phyloP scores from a whole-genome alignment of 306 rosid species.

The Prosopis cineraria region DNA sequence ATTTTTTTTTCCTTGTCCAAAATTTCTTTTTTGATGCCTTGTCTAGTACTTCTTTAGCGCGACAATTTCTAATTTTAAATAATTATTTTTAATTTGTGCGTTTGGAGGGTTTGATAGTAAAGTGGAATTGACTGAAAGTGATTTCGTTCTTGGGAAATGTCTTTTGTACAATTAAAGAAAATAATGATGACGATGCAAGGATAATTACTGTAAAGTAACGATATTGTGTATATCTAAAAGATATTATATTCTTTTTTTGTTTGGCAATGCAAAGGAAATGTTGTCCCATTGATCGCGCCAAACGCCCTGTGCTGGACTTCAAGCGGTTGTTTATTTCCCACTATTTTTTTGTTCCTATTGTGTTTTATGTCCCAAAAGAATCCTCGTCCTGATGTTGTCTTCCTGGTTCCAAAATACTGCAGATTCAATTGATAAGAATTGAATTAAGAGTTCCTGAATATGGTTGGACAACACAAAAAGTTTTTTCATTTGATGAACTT shows the following conservation, averaged over 20 bases:
- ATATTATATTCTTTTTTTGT: background rate
- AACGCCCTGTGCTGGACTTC: background rate
- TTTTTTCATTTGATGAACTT: conserved; percentile 98
- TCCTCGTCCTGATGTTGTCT: conserved; percentile 5
- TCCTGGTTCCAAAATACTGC: conserved; percentile 25
- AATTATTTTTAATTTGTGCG: background rate
- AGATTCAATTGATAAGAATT: conserved; percentile 91
- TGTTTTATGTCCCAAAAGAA: background rate
- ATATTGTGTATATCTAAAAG: background rate
- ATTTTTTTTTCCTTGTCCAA: background rate
- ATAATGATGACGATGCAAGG: background rate
- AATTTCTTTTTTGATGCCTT: background rate
- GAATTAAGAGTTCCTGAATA: conserved; percentile 93
- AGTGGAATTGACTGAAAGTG: background rate
- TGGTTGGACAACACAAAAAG: conserved; percentile 97
- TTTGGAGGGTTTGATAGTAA: background rate
- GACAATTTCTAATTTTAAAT: background rate
- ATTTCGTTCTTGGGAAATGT: background rate
- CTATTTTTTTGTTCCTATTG: background rate
- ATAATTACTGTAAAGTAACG: background rate
- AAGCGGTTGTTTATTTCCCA: background rate
- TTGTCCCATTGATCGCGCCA: too few species aligned
- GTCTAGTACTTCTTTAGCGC: background rate
- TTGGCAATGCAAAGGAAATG: too few species aligned
- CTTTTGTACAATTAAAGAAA: background rate